A percentile compares a stretch with the other conserved stretches of the same genome.
These are phyloP conservation scores for Peziza echinospora DNA, from an alignment of 495 filamentous ascomycete genomes.

Conservation along the genomic window DNA sequence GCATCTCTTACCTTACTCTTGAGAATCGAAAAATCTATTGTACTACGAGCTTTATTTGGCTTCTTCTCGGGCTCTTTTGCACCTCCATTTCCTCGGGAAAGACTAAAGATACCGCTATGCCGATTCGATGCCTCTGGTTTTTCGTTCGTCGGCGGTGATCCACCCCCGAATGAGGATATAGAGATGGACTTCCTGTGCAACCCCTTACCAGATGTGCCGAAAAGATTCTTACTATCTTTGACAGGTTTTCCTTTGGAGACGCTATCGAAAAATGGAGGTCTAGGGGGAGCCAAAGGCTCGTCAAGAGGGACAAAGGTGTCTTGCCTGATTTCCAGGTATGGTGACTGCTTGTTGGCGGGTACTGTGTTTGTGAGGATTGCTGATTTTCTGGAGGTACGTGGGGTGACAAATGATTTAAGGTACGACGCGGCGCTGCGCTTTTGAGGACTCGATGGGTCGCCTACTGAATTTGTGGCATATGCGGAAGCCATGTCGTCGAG, in stretches of 20 bases:
- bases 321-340: slow-evolving; percentile 14
- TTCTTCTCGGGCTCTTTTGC: background rate
- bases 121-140: background rate
- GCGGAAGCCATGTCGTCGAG: slow-evolving; percentile 22
- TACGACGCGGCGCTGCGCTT: slow-evolving; percentile 18
- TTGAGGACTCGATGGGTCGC: slow-evolving; percentile 16
- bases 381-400: slow-evolving; percentile 15
- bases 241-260: slow-evolving; percentile 10
- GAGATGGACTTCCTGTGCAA: slow-evolving; percentile 18
- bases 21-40: slow-evolving; percentile 8
- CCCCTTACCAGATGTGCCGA: slow-evolving; percentile 7
- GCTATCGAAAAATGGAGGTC: slow-evolving; percentile 11
- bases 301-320: slow-evolving; percentile 11
- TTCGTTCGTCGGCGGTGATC: background rate
- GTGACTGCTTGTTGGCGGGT: background rate
- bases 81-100: background rate
- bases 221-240: slow-evolving; percentile 14
- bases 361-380: background rate
- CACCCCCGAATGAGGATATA: slow-evolving; percentile 8
- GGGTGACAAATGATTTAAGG: slow-evolving; percentile 19
- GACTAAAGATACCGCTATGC: background rate
- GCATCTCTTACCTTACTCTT: slow-evolving; percentile 2
- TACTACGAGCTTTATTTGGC: slow-evolving; percentile 2
- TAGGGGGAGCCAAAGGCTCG: slow-evolving; percentile 9
- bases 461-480: too few species aligned